These are phyloP conservation scores for Termitomyces sp. DNA, from an alignment of 768 basidiomycete species.

Conservation along the genomic window DNA sequence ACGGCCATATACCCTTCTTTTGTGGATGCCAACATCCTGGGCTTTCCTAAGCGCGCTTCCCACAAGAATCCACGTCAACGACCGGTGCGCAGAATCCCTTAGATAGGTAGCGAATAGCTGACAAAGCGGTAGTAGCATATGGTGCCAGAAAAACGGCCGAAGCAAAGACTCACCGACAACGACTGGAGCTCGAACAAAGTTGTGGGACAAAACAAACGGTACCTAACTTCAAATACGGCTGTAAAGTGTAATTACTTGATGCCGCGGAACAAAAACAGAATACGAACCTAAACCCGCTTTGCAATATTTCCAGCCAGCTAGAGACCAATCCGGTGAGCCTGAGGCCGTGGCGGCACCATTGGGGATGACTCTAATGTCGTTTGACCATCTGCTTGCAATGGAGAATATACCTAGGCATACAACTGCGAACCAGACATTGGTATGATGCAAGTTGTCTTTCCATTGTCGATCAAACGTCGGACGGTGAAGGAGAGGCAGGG, in stretches of 20 bases:
- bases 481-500: slow-evolving; percentile 65
- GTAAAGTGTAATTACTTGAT: neutral
- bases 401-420: slow-evolving; percentile 65
- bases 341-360: slow-evolving; percentile 15
- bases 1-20: slow-evolving; percentile 48
- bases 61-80: slow-evolving; percentile 48
- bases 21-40: slow-evolving; percentile 74
- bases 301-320: slow-evolving; percentile 59
- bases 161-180: slow-evolving; percentile 31
- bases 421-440: slow-evolving; percentile 53
- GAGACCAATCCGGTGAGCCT: slow-evolving; percentile 38
- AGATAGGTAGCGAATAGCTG: slow-evolving; percentile 54
- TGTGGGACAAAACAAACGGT: slow-evolving; percentile 49
- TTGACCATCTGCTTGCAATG: slow-evolving; percentile 58
- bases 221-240: slow-evolving; percentile 48
- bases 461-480: slow-evolving; percentile 65
- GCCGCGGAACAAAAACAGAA: neutral
- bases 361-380: slow-evolving; percentile 52
- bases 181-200: slow-evolving; percentile 61
- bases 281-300: slow-evolving; percentile 44
- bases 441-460: slow-evolving; percentile 43
- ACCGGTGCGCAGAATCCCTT: slow-evolving; percentile 39
- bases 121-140: neutral
- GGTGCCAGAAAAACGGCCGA: neutral
- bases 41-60: slow-evolving; percentile 55